Conservation (phyloP, 2,329 filamentous ascomycete species). For the Diplodia seriata region DNA sequence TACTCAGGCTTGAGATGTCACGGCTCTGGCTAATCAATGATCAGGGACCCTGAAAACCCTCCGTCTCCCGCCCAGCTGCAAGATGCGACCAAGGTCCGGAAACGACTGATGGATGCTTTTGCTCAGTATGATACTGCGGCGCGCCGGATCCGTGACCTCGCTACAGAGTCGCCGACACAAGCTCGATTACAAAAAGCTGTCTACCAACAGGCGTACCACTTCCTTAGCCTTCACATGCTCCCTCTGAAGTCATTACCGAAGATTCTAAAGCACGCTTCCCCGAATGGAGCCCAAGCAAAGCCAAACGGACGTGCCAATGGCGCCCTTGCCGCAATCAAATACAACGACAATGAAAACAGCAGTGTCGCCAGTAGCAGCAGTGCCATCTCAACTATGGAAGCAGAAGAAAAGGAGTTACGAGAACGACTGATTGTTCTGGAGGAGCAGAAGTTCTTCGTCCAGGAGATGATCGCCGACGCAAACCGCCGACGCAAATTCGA, state of each 20-base stretch:
- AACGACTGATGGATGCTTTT: slow-evolving; percentile 86
- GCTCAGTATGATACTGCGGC: slow-evolving; percentile 85
- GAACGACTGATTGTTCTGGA: slow-evolving; percentile 85
- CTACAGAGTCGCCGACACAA: slow-evolving; percentile 75
- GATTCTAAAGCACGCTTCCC: slow-evolving; percentile 62
- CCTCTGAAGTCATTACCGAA: slow-evolving; percentile 68
- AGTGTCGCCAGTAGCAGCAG: slow-evolving; percentile 64
- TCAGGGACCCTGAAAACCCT: slow-evolving; percentile 66
- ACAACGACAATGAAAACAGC: slow-evolving; percentile 60
- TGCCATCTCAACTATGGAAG: slow-evolving; percentile 72
- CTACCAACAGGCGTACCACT: slow-evolving; percentile 80
- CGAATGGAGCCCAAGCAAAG: slow-evolving; percentile 50
- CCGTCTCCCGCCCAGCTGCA: slow-evolving; percentile 74
- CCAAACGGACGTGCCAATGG: slow-evolving; percentile 44
- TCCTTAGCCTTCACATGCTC: slow-evolving; percentile 89
- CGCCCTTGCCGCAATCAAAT: slow-evolving; percentile 65
- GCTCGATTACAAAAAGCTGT: slow-evolving; percentile 79
- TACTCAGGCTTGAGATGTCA: not conserved
- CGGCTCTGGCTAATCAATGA: not conserved
- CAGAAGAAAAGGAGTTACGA: slow-evolving; percentile 80
- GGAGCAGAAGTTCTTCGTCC: slow-evolving; percentile 89
- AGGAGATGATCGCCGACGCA: slow-evolving; percentile 81
- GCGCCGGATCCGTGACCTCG: slow-evolving; percentile 79
- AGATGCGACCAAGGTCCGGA: slow-evolving; percentile 88
- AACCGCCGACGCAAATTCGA: slow-evolving; percentile 81